Base-by-base conservation (phyloP, 129 eudicot species). In the Pulicaria dysenterica region DNA sequence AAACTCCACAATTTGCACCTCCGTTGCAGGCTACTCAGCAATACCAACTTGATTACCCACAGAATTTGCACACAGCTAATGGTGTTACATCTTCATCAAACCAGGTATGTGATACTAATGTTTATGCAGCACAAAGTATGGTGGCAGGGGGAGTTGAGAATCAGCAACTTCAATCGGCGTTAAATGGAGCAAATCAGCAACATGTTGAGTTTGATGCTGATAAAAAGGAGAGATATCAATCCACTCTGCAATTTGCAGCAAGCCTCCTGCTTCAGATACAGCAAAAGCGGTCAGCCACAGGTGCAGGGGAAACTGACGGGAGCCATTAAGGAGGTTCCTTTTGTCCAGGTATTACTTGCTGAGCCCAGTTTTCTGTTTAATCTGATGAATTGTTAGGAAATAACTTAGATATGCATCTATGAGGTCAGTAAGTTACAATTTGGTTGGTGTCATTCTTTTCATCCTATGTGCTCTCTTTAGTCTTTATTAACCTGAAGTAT, bases 241-340 rank as follows among this genome's bases (percentile, higher is more conserved):
- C 96, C 57, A 94, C 98, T 1, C 72, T 94, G 8, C 77, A 90
- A 12, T 88, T 94, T 84, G 98, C 98, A 41, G 92, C 96, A 34
- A 83, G 83, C 73, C 98, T 94, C 63, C 87, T 94, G 7, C 81
- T 82, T 8, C 85, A 89, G 69, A 79, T 94, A 82, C 90, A 92
- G 41, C 95, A 91, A 76, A 79, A 87, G 78, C 87, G 69, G 57
- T 72, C 92, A 11, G 82, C 79, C 44, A 65, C 84, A 70, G 87
- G 83, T 68, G 41, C 76, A 62, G 87, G 83, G 34, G 83, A 86
- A 54, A 87, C 85, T 19, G 75, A 83, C 8, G 91, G 92, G 49
- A 77, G 40, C 80, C 89, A 74, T n/a, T 82, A 78, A 83, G 24
- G 66, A 10, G 73, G 64, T 65, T 31, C 61, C 57, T 77, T 67